Base-by-base conservation (phyloP, 495 filamentous ascomycete genomes). In the Tuber borchii region DNA sequence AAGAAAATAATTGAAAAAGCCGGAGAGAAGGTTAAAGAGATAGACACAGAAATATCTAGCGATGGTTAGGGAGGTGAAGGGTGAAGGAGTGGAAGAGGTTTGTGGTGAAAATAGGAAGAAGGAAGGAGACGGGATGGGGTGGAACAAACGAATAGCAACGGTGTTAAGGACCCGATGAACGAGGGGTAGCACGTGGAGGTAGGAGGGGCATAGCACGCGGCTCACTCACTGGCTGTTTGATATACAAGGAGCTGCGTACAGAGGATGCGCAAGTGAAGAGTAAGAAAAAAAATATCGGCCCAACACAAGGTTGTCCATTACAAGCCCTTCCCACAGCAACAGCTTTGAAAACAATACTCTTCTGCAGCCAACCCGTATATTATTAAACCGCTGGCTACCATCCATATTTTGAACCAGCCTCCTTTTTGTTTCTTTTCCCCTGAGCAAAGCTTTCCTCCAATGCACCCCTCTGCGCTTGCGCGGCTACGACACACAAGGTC, bases 401-500 rank as follows among this genome's bases (percentile, higher is more conserved):
- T 26, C 82, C 82, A 76, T 83, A 83, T 70, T 78, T 83, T 31
- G 78, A 77, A 10, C 82, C 81, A 71, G 82, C 79, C 70, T 83
- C 82, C 74, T 79, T 83, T 72, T 77, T 75, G 73, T 83, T 83
- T 69, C 78, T 73, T 73, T 83, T 83, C 9, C 81, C 79, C 68
- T 81, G 74, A 61, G 82, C 79, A 77, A 83, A 83, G 69, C 73
- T 70, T 69, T 83, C 82, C 51, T 83, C 82, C 69, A 83, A 75
- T 42, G 82, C 81, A n/a, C 79, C 79, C 69, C 76, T 83, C 73
- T 83, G 82, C 46, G 76, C 76, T 77, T 83, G 82, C 26, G 81
- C 82, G 44, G 78, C 82, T 82, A 69, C 65, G 48, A 31, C 17
- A 68, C 42, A 70, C 43, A 12, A 73, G 19, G 22, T 48, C 12